Percentiles rank a stretch among this genome's conserved stretches.
These are phyloP conservation scores for Austropuccinia psidii DNA, from an alignment of 1,284 basidiomycete species.

Conservation along the genomic window DNA sequence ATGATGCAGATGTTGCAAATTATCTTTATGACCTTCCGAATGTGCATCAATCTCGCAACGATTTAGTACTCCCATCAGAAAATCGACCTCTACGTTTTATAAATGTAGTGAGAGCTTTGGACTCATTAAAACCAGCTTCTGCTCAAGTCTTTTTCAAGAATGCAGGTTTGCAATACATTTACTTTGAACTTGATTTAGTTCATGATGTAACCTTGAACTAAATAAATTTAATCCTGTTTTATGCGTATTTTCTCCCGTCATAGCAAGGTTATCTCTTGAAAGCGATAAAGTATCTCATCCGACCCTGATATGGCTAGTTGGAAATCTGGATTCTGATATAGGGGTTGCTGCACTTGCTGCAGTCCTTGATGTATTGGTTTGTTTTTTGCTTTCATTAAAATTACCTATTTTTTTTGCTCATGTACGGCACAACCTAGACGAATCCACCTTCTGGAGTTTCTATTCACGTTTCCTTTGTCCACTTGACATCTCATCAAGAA, in stretches of 20 bases:
- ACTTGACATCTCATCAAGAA: slow-evolving; percentile 42
- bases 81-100: slow-evolving; percentile 54
- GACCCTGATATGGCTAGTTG: slow-evolving; percentile 61
- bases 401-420: neutral
- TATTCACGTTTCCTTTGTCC: slow-evolving; percentile 50
- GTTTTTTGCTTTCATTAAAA: slow-evolving; percentile 39
- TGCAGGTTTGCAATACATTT: slow-evolving; percentile 7
- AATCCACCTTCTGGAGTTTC: slow-evolving; percentile 38
- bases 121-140: slow-evolving; percentile 45
- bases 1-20: slow-evolving; percentile 57
- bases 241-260: no score
- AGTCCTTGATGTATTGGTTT: slow-evolving; percentile 61
- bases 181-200: slow-evolving; percentile 53
- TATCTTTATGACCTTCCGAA: slow-evolving; percentile 85
- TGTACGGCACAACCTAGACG: neutral
- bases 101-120: slow-evolving; percentile 55
- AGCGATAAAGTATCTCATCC: slow-evolving; percentile 39
- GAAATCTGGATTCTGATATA: slow-evolving; percentile 63
- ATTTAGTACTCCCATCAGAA: slow-evolving; percentile 57
- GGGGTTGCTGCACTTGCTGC: slow-evolving; percentile 58
- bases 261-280: no score
- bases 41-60: slow-evolving; percentile 62
- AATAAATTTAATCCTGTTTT: slow-evolving; percentile 46
- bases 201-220: slow-evolving; percentile 52
- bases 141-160: slow-evolving; percentile 16